Evolutionary conservation across 352 stramenopile species (phyloP), one percentile per base, ranked within the genome.

Genomic region (Phytophthora meadii): DNA sequence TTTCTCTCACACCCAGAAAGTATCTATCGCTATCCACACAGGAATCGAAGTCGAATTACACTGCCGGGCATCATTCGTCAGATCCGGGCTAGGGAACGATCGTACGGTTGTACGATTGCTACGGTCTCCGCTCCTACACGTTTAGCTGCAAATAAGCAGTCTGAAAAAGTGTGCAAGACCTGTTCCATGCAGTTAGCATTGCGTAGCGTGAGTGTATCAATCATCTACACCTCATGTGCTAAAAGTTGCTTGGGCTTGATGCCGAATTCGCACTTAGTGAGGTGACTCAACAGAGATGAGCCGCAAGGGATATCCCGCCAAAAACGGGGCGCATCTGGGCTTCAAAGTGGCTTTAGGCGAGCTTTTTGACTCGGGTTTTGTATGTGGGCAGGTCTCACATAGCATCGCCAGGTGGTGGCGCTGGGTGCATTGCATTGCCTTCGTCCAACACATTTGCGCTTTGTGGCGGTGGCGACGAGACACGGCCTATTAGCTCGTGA

Each of bases 401-500:
- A 47, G 47, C 61, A 53, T 12, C 24, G 27, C 49, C 57, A 65
- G 56, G 34, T 63, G 55, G 36, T 41, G 32, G 25, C 42, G 14
- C 44, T 64, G 36, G 56, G 50, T 71, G 37, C 50, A 57, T 41
- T 47, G 52, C 45, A 72, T 71, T 68, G 67, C 54, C 54, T 59
- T 70, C 68, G 63, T 76, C 68, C 49, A 65, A 61, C 65, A 60
- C 60, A 72, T 75, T 72, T 69, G 51, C 40, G 28, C 54, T 68
- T 75, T 72, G 34, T 30, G 44, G 34, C 50, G 27, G 39, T 51
- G 34, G 42, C 39, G 40, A 71, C 46, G 59, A 61, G 48, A 41
- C 58, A 54, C 53, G 19, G 15, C 34, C 19, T 15, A 48, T 57
- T 19, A 30, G 34, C 49, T 34, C 49, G 27, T 49, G 19, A 42